Conservation (phyloP, 1,139 yeast species). For the Ogataea hybrid region DNA sequence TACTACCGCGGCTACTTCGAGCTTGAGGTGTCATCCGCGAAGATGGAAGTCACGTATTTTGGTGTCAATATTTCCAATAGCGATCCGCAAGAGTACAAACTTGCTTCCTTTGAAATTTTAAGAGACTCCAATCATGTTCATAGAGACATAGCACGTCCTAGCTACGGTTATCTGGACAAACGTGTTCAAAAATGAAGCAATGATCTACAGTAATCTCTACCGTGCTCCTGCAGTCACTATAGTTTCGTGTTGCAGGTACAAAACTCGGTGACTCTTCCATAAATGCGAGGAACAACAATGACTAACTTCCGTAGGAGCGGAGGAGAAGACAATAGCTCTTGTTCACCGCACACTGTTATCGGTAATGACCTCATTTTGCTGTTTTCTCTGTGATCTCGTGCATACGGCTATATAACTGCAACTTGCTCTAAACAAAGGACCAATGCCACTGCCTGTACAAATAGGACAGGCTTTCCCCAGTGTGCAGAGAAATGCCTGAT, state of each 20-base stretch:
- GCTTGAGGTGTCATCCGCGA: conserved; percentile 3
- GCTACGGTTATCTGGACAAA: conserved; percentile 6
- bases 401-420: not conserved
- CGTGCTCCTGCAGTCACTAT: not conserved
- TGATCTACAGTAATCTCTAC: too few species aligned
- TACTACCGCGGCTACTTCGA: conserved; percentile 18
- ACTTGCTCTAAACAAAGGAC: not conserved
- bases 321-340: not conserved
- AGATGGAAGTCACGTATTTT: conserved; percentile 7
- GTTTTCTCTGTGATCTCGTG: not conserved
- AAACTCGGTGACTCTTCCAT: not conserved
- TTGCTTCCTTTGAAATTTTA: conserved; percentile 12
- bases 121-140: conserved; percentile 5
- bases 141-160: conserved; percentile 6
- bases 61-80: conserved; percentile 14
- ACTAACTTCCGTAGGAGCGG: not conserved
- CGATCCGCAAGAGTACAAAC: conserved; percentile 6
- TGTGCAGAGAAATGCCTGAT: not conserved
- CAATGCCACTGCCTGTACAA: not conserved
- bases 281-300: not conserved
- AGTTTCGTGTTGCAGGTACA: not conserved
- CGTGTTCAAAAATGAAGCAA: not conserved
- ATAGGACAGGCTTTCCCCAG: not conserved
- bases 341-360: not conserved
- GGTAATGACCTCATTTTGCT: not conserved